These are phyloP conservation scores for Posidonia oceanica DNA, from an alignment of 116 monocot species.

Conservation along the genomic window DNA sequence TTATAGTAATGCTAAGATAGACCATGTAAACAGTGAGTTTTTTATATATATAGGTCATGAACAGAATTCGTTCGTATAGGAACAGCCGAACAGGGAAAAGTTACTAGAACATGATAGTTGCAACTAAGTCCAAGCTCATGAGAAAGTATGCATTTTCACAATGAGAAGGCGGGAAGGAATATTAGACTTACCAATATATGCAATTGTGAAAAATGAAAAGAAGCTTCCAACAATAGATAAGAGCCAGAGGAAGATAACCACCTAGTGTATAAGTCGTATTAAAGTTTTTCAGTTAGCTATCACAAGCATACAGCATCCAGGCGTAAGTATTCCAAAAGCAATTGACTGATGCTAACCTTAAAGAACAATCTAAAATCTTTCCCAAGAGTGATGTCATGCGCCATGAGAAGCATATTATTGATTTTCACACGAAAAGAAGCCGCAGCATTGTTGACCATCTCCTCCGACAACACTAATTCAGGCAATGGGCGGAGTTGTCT, in stretches of 20 bases:
- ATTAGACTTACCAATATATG: slow-evolving; percentile 62
- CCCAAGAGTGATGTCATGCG: slow-evolving; percentile 92
- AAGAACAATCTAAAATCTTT: slow-evolving; percentile 85
- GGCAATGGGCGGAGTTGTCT: slow-evolving; percentile 80
- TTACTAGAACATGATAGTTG: no score
- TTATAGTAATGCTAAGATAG: no score
- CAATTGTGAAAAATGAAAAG: slow-evolving; percentile 74
- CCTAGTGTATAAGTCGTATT: slow-evolving; percentile 25
- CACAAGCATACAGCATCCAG: neutral
- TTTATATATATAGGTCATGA: no score
- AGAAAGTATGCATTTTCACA: no score
- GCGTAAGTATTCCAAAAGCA: neutral
- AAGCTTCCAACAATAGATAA: slow-evolving; percentile 77
- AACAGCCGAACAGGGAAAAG: no score
- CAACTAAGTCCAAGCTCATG: no score
- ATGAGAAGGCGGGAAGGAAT: neutral
- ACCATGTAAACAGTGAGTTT: no score
- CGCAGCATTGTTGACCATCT: slow-evolving; percentile 92
- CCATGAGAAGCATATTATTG: slow-evolving; percentile 81
- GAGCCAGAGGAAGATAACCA: slow-evolving; percentile 71
- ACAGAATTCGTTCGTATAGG: no score
- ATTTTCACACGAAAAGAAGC: slow-evolving; percentile 82
- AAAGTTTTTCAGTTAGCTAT: neutral
- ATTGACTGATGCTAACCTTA: slow-evolving; percentile 32
- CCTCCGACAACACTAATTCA: slow-evolving; percentile 87